Conservation (phyloP, 2,329 filamentous ascomycete genomes). For the Monilinia vaccinii-corymbosi region DNA sequence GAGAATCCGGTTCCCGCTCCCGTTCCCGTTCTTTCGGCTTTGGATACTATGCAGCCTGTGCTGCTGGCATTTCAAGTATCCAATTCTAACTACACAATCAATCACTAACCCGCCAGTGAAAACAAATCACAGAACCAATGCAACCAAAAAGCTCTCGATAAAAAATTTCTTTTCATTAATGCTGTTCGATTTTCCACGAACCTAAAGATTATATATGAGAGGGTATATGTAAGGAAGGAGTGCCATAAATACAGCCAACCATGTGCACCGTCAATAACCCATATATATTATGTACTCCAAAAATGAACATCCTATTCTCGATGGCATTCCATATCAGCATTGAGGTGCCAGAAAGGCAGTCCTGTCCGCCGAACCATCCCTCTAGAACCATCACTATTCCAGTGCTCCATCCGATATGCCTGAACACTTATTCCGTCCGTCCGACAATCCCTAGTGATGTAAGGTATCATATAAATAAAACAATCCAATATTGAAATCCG, state of each 20-base stretch:
- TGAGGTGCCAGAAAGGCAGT: not conserved
- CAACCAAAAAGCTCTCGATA: not conserved
- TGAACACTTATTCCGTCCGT: slow-evolving; percentile 1
- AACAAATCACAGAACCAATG: not conserved
- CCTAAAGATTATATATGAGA: not conserved
- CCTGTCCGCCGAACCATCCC: not conserved
- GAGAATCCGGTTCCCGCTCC: too few relatives aligned
- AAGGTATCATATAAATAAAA: slow-evolving; percentile 5
- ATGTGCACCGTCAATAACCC: not conserved
- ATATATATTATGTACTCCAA: not conserved
- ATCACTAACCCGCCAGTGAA: too few relatives aligned
- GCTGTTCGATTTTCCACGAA: not conserved
- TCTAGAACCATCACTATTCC: not conserved
- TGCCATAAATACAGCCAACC: slow-evolving; percentile 7
- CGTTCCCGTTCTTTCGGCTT: too few relatives aligned
- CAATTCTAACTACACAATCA: not conserved
- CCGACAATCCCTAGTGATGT: not conserved
- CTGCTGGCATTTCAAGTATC: not conserved
- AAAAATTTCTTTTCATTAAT: not conserved
- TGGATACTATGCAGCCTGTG: too few relatives aligned
- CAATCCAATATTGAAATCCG: not conserved
- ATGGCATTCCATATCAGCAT: not conserved
- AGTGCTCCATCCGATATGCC: slow-evolving; percentile 1
- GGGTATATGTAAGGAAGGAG: slow-evolving; percentile 7
- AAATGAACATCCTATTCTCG: not conserved